These are phyloP conservation scores for Ascobolus immersus DNA, from an alignment of 495 filamentous ascomycete species.

Conservation along the genomic window DNA sequence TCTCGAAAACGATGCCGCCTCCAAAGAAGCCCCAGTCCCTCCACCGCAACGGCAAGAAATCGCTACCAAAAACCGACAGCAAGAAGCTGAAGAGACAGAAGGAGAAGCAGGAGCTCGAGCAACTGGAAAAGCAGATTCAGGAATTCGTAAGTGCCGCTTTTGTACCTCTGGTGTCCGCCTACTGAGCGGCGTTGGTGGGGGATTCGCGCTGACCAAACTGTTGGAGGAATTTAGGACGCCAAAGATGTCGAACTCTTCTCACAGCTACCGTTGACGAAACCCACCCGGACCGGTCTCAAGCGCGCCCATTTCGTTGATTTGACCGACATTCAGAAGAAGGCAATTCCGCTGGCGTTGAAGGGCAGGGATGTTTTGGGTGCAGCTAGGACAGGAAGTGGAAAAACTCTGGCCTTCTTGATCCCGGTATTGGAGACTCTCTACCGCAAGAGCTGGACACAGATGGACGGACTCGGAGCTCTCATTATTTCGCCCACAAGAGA, in stretches of 20 bases:
- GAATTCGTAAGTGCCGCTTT: slow-evolving; percentile 19
- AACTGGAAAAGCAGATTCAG: slow-evolving; percentile 25
- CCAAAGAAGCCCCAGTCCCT: too few species aligned
- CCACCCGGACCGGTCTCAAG: slow-evolving; percentile 56
- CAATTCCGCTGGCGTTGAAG: slow-evolving; percentile 64
- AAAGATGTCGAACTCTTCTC: slow-evolving; percentile 33
- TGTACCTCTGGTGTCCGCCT: background rate
- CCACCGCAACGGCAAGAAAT: too few species aligned
- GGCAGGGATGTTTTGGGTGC: slow-evolving; percentile 78
- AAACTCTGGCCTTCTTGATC: slow-evolving; percentile 80
- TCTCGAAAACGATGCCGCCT: slow-evolving; percentile 6
- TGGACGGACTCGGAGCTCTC: slow-evolving; percentile 75
- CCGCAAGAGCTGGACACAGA: slow-evolving; percentile 62
- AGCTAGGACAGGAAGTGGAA: slow-evolving; percentile 89
- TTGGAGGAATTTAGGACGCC: slow-evolving; percentile 16
- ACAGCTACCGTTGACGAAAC: slow-evolving; percentile 62
- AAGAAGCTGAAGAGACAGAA: slow-evolving; percentile 38
- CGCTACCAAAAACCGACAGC: too few species aligned
- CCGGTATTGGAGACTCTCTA: slow-evolving; percentile 92
- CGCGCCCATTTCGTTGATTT: slow-evolving; percentile 71
- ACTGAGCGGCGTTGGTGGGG: too few species aligned
- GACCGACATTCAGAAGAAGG: slow-evolving; percentile 75
- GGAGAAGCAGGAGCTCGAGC: slow-evolving; percentile 31
- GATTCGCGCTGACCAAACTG: background rate
- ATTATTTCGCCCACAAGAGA: slow-evolving; percentile 89